Conservation (phyloP, 345 rosid species). For the Syzygium grande region DNA sequence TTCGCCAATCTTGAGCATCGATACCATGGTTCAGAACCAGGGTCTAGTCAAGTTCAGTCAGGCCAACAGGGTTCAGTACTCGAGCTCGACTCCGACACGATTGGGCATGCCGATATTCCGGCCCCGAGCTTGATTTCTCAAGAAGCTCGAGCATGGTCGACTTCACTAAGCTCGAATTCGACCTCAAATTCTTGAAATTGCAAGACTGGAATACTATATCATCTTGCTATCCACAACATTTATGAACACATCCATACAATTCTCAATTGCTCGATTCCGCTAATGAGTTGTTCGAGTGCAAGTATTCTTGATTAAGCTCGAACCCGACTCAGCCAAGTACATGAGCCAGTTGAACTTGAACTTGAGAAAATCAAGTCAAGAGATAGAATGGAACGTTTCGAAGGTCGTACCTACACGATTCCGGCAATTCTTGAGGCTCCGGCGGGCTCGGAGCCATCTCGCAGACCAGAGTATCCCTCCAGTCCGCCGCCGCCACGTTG, state of each 20-base stretch:
- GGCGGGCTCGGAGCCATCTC: neutral
- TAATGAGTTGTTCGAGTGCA: too few relatives aligned
- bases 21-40: neutral
- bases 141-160: neutral
- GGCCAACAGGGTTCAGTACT: neutral
- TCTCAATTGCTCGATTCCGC: neutral
- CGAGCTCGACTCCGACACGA: neutral
- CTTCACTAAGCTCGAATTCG: neutral
- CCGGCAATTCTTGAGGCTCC: conserved; percentile 4
- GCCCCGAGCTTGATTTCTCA: neutral
- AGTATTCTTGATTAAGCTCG: too few relatives aligned
- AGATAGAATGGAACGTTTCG: neutral
- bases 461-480: conserved; percentile 15
- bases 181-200: neutral
- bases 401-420: conserved; percentile 2
- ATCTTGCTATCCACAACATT: neutral
- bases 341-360: neutral
- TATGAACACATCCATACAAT: neutral
- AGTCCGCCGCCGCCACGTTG: conserved; percentile 5
- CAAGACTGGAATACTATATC: neutral
- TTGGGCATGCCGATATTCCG: neutral
- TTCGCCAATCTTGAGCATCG: neutral
- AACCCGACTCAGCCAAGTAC: too few relatives aligned
- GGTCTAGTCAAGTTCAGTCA: neutral
- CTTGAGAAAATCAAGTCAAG: neutral